Evolutionary conservation across 805 yeast species (phyloP), one percentile per base, ranked within the genome.

Genomic region (Candida corydali): DNA sequence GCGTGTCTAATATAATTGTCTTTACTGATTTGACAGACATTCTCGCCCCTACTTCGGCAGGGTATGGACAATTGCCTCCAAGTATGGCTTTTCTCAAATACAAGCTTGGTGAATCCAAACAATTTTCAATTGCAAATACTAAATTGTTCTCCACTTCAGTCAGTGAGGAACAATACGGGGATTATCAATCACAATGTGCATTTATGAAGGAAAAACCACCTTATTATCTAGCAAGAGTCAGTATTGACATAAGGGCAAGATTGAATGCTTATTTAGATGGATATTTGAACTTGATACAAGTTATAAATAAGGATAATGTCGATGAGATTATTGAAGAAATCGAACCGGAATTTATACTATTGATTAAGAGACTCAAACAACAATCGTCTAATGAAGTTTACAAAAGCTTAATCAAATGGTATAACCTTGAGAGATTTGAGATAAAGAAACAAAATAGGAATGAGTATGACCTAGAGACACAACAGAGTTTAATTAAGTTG

Each of bases 21-120:
- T 29, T 36, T 20, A 15, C 39, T 3, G 39, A 36, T 17, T 29
- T 36, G 9, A 25, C 29, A 10, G 29, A 29, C 4, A 36, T 36
- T 17, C 23, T 6, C 10, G 11, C 9, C 8, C 3, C 5, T 5
- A 36, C 39, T 6, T n/a, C 5, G 3, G 23, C 29, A 14, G 16
- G 17, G 4, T 4, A 4, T 3, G 26, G 27, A 4, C 30, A 36
- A 19, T 2, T 36, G 10, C 39, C 39, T 8, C 35, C 39, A 4
- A 17, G 14, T 8, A 4, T 36, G 7, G 17, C 24, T 5, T 12
- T 4, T 3, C 10, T 4, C 5, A 31, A 31, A 14, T 31, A 31
- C n/a, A 5, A 22, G 14, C 18, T 31, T 5, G 19, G 28, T 24
- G 23, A 23, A 24, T 16, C 10, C 11, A n/a, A 22, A 12, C 4